Percentiles rank a stretch among this genome's conserved stretches.
phyloP scores from a whole-genome alignment of 2,329 filamentous ascomycete species.

The Stylonectria norvegica region DNA sequence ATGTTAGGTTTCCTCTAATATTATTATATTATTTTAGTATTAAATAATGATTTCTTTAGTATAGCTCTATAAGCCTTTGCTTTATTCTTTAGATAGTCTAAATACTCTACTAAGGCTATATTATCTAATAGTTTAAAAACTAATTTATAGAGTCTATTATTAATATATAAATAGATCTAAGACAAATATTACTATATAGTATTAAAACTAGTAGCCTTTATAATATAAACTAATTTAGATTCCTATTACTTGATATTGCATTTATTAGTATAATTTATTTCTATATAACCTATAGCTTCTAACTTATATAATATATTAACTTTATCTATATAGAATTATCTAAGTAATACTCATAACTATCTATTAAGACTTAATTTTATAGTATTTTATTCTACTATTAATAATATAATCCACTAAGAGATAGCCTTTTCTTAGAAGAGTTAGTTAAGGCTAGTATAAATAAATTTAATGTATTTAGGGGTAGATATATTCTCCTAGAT shows the following conservation, averaged over 20 bases:
- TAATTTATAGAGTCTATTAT: neutral
- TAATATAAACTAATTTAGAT: neutral
- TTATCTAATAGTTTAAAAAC: neutral
- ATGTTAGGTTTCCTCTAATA: too few species aligned
- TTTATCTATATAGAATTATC: constrained; percentile 1
- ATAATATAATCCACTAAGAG: too few species aligned
- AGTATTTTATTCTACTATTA: too few species aligned
- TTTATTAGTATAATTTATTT: neutral
- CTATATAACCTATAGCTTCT: neutral
- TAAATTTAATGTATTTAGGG: too few species aligned
- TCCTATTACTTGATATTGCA: constrained; percentile 1
- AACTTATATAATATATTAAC: neutral
- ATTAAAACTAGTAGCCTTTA: constrained; percentile 2
- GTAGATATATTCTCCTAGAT: too few species aligned
- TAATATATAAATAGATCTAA: too few species aligned
- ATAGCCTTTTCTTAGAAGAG: too few species aligned
- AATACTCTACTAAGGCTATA: neutral
- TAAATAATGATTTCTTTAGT: too few species aligned
- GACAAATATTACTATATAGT: too few species aligned
- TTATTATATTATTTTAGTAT: too few species aligned
- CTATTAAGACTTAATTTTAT: too few species aligned
- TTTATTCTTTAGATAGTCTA: neutral
- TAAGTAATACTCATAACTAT: neutral
- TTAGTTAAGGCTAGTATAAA: neutral
- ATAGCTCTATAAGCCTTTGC: neutral